Evolutionary conservation across 352 stramenopile genomes (phyloP).

Genomic region (Pythium folliculosum): DNA sequence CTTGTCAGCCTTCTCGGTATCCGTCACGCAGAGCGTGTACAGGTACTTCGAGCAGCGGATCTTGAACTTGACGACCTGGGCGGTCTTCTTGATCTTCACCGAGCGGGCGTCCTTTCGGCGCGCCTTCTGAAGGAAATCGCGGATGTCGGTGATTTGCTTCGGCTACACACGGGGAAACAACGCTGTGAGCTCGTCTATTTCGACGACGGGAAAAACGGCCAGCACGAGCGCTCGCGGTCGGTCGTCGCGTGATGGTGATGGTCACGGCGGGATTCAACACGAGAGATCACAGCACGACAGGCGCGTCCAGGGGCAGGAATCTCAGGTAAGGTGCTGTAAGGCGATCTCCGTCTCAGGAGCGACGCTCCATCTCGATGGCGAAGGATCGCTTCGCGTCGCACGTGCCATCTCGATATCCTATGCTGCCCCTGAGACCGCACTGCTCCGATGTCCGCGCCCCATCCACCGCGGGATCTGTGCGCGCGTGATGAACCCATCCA

Average conservation of each 20-base stretch:
- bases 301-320: no score
- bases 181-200: conserved; percentile 7
- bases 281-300: no score
- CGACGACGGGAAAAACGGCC: neutral
- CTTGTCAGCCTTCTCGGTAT: conserved; percentile 99
- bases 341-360: no score
- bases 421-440: no score
- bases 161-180: conserved; percentile 61
- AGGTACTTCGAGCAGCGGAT: conserved; percentile 99
- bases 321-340: no score
- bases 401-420: no score
- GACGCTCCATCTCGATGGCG: no score
- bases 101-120: conserved; percentile 97
- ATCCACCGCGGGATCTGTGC: no score
- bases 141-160: conserved; percentile 99
- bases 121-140: conserved; percentile 99
- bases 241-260: no score
- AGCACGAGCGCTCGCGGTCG: neutral
- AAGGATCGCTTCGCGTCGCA: no score
- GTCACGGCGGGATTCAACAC: no score
- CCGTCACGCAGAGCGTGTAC: conserved; percentile 98
- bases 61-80: conserved; percentile 99
- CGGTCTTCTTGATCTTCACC: conserved; percentile 99
- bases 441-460: no score
- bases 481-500: neutral